A percentile compares a stretch with the other conserved stretches of the same genome.
These are phyloP conservation scores for Pichia scutulata DNA, from an alignment of 805 yeast species.

Conservation along the genomic window DNA sequence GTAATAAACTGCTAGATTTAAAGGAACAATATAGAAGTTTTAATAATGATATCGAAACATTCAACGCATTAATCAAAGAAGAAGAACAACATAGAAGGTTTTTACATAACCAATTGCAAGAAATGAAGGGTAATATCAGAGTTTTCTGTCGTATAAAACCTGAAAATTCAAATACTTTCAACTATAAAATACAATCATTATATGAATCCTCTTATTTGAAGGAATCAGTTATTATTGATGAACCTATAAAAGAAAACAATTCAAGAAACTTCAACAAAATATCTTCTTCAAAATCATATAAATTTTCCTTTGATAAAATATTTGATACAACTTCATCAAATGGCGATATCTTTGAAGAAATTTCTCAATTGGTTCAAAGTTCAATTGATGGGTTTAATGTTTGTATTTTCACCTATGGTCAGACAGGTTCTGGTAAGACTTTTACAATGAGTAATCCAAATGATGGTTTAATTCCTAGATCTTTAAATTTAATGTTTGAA, in stretches of 20 bases:
- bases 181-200: slow-evolving; percentile 9
- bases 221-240: slow-evolving; percentile 25
- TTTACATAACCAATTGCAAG: slow-evolving; percentile 72
- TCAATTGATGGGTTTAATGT: slow-evolving; percentile 86
- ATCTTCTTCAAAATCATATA: slow-evolving; percentile 17
- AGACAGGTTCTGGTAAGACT: slow-evolving; percentile 94
- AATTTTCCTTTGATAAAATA: slow-evolving; percentile 71
- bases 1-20: slow-evolving; percentile 1
- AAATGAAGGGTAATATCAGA: slow-evolving; percentile 83
- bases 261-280: slow-evolving; percentile 11
- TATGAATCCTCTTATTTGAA: slow-evolving; percentile 17
- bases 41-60: slow-evolving; percentile 17
- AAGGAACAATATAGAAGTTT: slow-evolving; percentile 18
- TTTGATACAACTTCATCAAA: slow-evolving; percentile 53
- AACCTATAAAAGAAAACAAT: slow-evolving; percentile 10
- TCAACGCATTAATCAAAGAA: slow-evolving; percentile 23
- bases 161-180: slow-evolving; percentile 15
- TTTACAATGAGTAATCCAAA: slow-evolving; percentile 69
- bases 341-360: slow-evolving; percentile 66
- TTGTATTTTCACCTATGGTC: slow-evolving; percentile 95
- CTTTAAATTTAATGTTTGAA: slow-evolving; percentile 62
- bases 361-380: slow-evolving; percentile 78
- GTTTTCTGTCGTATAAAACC: slow-evolving; percentile 88
- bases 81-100: slow-evolving; percentile 39
- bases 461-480: slow-evolving; percentile 78